Evolutionary conservation across 192 early-diverging fungal species (phyloP), one percentile per base, ranked within the genome.

Genomic region (Podila epicladia): DNA sequence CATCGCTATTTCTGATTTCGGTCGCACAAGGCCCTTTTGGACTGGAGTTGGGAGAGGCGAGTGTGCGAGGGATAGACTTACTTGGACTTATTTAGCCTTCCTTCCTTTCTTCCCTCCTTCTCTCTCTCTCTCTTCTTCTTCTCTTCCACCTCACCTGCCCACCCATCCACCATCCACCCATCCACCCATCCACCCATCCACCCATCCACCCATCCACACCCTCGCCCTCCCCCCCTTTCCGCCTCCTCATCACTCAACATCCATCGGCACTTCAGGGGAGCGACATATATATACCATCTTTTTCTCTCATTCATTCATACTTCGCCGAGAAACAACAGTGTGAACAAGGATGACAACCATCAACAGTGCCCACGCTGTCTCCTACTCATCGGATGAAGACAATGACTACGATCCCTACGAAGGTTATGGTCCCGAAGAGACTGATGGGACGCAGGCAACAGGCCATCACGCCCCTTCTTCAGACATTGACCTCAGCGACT

Each of bases 401-500:
- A 64, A 66, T 63, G 64, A 51, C 63, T 77, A 71, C 22, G 74
- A 76, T 33, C 68, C 74, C 24, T 28, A 59, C 22, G 64, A 76
- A 57, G 65, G 65, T 64, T 76, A 71, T 48, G 68, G 68, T 12
- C 24, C 67, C 58, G n/a, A 55, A 11, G 53, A 55, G 9, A n/a
- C 53, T 15, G 12, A 45, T 0, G 53, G 9, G 2, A 8, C 53
- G 17, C 41, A 45, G 12, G 41, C 12, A 12, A 17, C 41, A 45
- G 41, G 15, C 15, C 41, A 45, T 45, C 41, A 19, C 37, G 35
- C 62, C 5, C 37, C 62, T 22, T 35, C 64, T 7, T 26, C 24
- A 1, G 15, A 65, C 11, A 31, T 48, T 28, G 45, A 65, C 15
- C 35, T 45, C n/a, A 41, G 64, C 48, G 24, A 65, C 64, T 49